These are phyloP conservation scores for Citrullus mucosospermus DNA, from an alignment of 306 rosid species.

Conservation along the genomic window DNA sequence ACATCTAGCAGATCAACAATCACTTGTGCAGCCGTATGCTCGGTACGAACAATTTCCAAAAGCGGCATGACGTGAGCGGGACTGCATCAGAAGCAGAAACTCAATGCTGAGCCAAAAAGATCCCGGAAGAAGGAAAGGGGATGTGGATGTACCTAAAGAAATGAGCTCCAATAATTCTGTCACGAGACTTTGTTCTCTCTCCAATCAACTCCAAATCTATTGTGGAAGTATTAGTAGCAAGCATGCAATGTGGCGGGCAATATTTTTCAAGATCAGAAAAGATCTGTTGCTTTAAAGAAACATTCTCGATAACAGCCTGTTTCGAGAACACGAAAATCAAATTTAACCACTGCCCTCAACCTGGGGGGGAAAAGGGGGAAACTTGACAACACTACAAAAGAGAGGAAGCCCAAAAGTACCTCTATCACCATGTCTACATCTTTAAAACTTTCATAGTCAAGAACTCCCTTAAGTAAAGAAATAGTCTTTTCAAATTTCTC, in stretches of 20 bases:
- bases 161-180: conserved; percentile 89
- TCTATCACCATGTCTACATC: conserved; percentile 97
- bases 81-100: conserved; percentile 38
- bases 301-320: conserved; percentile 91
- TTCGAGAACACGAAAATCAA: conserved; percentile 11
- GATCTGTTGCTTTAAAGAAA: conserved; percentile 82
- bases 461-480: conserved; percentile 73
- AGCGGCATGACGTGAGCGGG: conserved; percentile 98
- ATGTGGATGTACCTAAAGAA: conserved; percentile 59
- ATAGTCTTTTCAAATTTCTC: conserved; percentile 61
- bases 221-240: conserved; percentile 92
- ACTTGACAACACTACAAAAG: not conserved
- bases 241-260: conserved; percentile 85
- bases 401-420: conserved; percentile 22
- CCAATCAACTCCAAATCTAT: conserved; percentile 94
- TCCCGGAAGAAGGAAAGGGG: not conserved
- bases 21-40: conserved; percentile 66
- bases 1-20: conserved; percentile 79
- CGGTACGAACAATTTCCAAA: conserved; percentile 80
- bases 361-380: not conserved
- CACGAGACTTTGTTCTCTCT: conserved; percentile 60
- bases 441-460: conserved; percentile 61
- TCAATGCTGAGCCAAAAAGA: conserved; percentile 6
- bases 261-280: conserved; percentile 84
- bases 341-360: not conserved